Evolutionary conservation across 2,329 filamentous ascomycete genomes (phyloP), one percentile per base, ranked within the genome.

Genomic region (Neofusicoccum ribis): DNA sequence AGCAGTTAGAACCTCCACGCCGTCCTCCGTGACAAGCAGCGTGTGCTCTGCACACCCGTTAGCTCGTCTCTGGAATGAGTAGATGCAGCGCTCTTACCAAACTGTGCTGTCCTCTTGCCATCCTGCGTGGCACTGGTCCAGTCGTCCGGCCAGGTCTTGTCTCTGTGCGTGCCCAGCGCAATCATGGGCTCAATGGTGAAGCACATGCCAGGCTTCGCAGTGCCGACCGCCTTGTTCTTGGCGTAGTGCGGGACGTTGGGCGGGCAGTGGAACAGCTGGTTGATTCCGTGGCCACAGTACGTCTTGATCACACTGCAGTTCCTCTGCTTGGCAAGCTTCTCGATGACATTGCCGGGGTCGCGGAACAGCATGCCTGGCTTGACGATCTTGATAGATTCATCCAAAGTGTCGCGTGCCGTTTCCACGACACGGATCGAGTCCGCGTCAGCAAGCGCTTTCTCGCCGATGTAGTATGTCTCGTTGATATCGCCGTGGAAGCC

Each of bases 161-260:
- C 95, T 68, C 88, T 88, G 79, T 97, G 91, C 67, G 91, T 93
- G 66, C 95, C 95, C 64, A 97, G 79, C 46, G 92, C 93, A 76
- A 99, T 93, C 95, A 99, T 99, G 15, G 95, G 95, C 81, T 99
- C 95, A 67, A 99, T 99, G 0, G 95, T 99, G 74, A 99, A 99
- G 69, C 93, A 97, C 93, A 98, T 97, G 63, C 95, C 95, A 0
- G 92, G 89, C 82, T 97, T 97, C 67, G 93, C 95, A 71, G 91
- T 88, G 56, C 95, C 95, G 1, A 97, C 91, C 0, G 94, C 92
- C 86, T 98, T 99, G 81, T 98, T 99, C 85, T 97, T 98, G 65
- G 90, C 94, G 74, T 99, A 99, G 79, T 99, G 95, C 5, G 95
- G 95, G 61, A 99, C 89, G 75, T 96, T 98, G 1, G 95, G 95